phyloP scores from a whole-genome alignment of 768 basidiomycete species.

The Collybia sp. region DNA sequence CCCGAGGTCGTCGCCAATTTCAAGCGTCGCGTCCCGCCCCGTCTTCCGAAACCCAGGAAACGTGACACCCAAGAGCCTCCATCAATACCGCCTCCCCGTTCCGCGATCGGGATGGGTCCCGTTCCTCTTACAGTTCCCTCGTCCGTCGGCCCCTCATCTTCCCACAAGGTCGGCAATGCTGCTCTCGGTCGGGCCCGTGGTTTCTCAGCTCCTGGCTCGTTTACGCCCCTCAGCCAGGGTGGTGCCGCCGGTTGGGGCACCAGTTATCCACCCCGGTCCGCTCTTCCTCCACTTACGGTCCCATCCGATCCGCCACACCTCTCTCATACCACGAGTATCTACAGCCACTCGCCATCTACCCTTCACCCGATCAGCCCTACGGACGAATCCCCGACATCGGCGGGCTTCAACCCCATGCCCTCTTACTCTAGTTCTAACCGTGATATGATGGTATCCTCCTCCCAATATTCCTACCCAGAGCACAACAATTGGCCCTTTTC shows the following conservation, averaged over 20 bases:
- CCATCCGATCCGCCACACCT: constrained; percentile 69
- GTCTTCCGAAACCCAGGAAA: constrained; percentile 83
- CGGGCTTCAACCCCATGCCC: constrained; percentile 36
- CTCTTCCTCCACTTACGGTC: constrained; percentile 78
- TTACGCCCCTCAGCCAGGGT: constrained; percentile 63
- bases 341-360: constrained; percentile 55
- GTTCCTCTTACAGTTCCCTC: constrained; percentile 65
- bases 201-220: constrained; percentile 81
- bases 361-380: constrained; percentile 66
- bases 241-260: constrained; percentile 55
- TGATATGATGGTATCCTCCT: constrained; percentile 40
- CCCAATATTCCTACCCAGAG: constrained; percentile 62
- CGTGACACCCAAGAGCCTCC: constrained; percentile 69
- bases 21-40: constrained; percentile 92
- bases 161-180: constrained; percentile 29
- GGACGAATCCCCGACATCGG: constrained; percentile 60
- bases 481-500: constrained; percentile 52
- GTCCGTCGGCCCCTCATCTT: constrained; percentile 28
- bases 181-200: constrained; percentile 64
- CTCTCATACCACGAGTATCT: constrained; percentile 47
- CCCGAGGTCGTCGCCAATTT: constrained; percentile 90
- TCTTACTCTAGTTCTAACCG: constrained; percentile 37
- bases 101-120: constrained; percentile 66
- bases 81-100: constrained; percentile 70
- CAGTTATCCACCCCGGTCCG: constrained; percentile 48